Conservation (phyloP, 495 filamentous ascomycete species). For the Neurospora hispaniola region DNA sequence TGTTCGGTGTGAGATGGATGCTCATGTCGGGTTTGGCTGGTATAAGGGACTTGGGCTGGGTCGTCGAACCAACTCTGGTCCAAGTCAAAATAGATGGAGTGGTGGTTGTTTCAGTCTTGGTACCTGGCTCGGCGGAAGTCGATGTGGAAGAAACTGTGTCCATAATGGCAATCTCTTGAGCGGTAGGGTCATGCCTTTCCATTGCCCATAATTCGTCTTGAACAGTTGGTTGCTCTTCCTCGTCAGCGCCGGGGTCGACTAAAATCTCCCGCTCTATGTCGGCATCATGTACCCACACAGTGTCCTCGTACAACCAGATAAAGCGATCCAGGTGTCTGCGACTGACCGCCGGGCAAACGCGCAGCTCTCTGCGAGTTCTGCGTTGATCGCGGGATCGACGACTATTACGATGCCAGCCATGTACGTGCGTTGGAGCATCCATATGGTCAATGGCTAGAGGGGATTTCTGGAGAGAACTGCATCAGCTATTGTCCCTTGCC, state of each 20-base stretch:
- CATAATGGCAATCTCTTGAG: not conserved
- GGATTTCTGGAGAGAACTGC: not conserved
- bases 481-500: not conserved
- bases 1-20: not conserved
- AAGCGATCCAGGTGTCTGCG: not conserved
- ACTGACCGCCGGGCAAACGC: not conserved
- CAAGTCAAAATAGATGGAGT: no score
- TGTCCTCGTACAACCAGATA: not conserved
- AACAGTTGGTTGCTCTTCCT: no score
- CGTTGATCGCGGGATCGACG: not conserved
- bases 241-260: not conserved
- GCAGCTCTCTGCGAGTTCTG: not conserved
- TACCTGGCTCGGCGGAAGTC: not conserved
- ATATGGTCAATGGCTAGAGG: not conserved
- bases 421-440: not conserved
- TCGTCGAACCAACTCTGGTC: no score
- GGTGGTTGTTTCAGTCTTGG: no score
- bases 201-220: not conserved
- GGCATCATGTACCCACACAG: not conserved
- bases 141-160: not conserved
- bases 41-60: no score
- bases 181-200: not conserved
- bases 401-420: not conserved
- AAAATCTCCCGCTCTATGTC: not conserved
- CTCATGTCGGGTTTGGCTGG: no score